Percentiles rank a stretch among this genome's conserved stretches.
Conservation (phyloP, 768 basidiomycete genomes). For the Leccinum subgranulosum region DNA sequence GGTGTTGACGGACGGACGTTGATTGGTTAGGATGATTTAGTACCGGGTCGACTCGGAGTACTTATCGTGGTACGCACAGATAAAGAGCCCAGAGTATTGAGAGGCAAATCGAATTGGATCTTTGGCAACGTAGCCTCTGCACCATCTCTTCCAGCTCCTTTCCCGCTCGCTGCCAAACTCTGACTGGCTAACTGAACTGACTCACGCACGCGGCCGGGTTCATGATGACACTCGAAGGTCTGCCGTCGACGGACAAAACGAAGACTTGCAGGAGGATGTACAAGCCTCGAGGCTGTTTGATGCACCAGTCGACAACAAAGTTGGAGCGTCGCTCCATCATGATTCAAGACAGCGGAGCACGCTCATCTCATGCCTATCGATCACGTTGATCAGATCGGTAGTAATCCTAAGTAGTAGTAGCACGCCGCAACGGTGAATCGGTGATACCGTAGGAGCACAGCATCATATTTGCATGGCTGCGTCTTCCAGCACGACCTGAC, state of each 20-base stretch:
- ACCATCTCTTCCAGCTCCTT: neutral
- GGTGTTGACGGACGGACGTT: constrained; percentile 56
- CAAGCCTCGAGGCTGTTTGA: constrained; percentile 39
- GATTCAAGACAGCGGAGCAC: no score
- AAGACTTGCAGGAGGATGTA: constrained; percentile 91
- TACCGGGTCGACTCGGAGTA: constrained; percentile 76
- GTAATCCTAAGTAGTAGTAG: no score
- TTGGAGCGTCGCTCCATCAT: no score
- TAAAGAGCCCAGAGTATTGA: constrained; percentile 96
- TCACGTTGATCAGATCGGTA: no score
- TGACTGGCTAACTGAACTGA: neutral
- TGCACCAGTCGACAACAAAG: no score
- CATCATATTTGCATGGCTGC: no score
- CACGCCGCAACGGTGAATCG: no score
- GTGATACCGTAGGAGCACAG: no score
- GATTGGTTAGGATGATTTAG: constrained; percentile 38
- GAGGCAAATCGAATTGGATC: constrained; percentile 92
- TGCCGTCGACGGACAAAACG: constrained; percentile 97
- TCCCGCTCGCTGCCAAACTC: neutral
- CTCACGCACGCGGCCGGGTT: constrained; percentile 61
- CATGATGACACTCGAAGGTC: constrained; percentile 93
- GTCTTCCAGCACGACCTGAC: no score
- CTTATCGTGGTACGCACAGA: constrained; percentile 88
- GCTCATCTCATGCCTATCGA: no score
- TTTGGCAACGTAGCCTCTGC: constrained; percentile 75